Percentiles rank a stretch among this genome's conserved stretches.
Evolutionary conservation across 148 eudicot species (phyloP).

Genomic region (Rhododendron molle): DNA sequence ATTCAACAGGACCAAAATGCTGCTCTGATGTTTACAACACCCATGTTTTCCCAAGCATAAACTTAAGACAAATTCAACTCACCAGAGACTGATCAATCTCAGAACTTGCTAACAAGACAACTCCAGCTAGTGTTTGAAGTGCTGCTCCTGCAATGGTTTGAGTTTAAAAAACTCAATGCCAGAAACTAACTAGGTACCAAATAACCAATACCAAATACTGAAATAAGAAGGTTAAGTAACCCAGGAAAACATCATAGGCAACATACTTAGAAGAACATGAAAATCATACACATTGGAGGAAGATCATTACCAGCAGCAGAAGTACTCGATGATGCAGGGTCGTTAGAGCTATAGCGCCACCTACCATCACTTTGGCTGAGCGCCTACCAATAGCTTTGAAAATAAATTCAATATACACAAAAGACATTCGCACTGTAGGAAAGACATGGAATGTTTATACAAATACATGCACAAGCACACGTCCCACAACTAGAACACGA

Average conservation of each 20-base stretch:
- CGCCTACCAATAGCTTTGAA: constrained; percentile 37
- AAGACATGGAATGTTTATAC: no score
- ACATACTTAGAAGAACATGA: background rate
- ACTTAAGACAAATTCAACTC: background rate
- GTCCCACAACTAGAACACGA: background rate
- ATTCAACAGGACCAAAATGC: background rate
- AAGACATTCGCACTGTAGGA: no score
- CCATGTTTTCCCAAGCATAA: background rate
- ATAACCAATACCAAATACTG: no score
- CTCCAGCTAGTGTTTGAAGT: constrained; percentile 78
- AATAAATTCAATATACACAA: constrained; percentile 3
- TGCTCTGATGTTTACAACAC: background rate
- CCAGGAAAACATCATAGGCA: background rate
- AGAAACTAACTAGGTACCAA: no score
- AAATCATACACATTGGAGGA: background rate
- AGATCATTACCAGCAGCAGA: constrained; percentile 73
- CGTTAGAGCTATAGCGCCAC: constrained; percentile 79
- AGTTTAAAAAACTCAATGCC: constrained; percentile 1
- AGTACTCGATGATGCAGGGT: constrained; percentile 74
- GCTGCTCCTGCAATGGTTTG: constrained; percentile 58
- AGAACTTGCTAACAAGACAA: constrained; percentile 64
- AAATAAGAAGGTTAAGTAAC: background rate
- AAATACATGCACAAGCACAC: background rate
- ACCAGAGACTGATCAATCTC: constrained; percentile 76
- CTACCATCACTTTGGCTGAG: constrained; percentile 98